Base-by-base conservation (phyloP, 2,329 filamentous ascomycete genomes). In the Anisogramma anomala region DNA sequence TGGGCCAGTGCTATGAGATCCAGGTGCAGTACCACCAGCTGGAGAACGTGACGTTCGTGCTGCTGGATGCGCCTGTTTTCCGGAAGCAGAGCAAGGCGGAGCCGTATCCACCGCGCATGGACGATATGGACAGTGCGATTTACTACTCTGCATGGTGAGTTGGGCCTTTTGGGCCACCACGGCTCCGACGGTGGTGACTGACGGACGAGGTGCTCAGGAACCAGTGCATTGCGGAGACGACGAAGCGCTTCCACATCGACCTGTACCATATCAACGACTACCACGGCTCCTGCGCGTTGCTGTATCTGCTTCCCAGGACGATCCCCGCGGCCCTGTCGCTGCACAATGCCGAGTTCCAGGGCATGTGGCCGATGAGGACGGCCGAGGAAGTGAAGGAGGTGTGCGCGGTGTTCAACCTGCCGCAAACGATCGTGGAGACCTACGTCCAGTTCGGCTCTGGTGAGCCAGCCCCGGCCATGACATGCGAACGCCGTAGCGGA, bases 331-430 rank as follows among this genome's bases (percentile, higher is more conserved):
- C 72, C 50, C 57, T 81, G 10, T 80, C 77, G 1, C 68, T 81
- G 6, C 77, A 81, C 55, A 81, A 81, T 47, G 77, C 77, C 20
- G 77, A 81, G 49, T 81, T 81, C 49, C 77, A 81, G 54, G 77
- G 77, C 37, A 60, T 80, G 5, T 81, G 77, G 77, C 74, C 75
- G 1, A 77, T 81, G 66, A 66, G 77, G 7, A 76, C 71, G 5
- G 63, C 68, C 13, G 67, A 72, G 42, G 77, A 81, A 50, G 66
- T 68, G 43, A 66, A 68, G 18, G 77, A 81, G 56, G 73, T 81
- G 6, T 79, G 73, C 54, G 65, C 65, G 5, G 73, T 80, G 18
- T 81, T 76, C 59, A 79, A 79, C 49, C 58, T 81, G 14, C 63
- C 68, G 7, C 53, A 68, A 19, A 65, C 74, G 9, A 58, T 73